Evolutionary conservation across 1,284 basidiomycete genomes (phyloP), one percentile per base, ranked within the genome.

Genomic region (Ganoderma lucidum): DNA sequence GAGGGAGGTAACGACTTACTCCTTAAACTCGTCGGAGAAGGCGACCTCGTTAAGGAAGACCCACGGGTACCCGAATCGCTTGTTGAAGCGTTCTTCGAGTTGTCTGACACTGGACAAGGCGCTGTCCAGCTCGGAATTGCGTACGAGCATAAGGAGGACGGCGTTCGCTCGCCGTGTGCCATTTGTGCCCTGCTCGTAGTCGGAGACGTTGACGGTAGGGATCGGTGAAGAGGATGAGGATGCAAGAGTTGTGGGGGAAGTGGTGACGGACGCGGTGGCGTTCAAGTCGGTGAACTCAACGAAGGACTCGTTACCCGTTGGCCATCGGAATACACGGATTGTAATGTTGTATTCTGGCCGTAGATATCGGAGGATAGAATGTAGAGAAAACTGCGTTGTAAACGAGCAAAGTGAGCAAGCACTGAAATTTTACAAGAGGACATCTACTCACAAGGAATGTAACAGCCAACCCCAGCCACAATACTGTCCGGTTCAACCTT

Each of bases 21-120:
- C 80, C 74, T 91, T 93, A 80, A 94, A 95, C 53, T 92, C 88
- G n/a, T 92, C 89, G 44, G 84, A 82, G 75, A 93, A 95, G 1
- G 83, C 82, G 70, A 88, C 87, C 69, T 94, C 92, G 77, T 94
- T 94, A 73, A 94, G 80, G 77, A 94, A 90, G 19, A 92, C 88
- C 80, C 90, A 94, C 3, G 92, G 91, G 74, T 94, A 94, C 28
- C 82, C 78, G 67, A 86, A 88, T 70, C 85, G 85, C 67, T 84
- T 83, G 78, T 94, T 94, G 81, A 94, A 91, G 62, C 87, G 80
- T 72, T 89, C 87, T 78, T 91, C 88, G 23, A 90, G 82, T 70
- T 87, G 83, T 62, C 84, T 81, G 23, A 91, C 83, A 74, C 87
- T 89, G 69, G 80, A 81, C 32, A 93, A 80, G n/a, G 90, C 86